Evolutionary conservation across 2,329 filamentous ascomycete genomes (phyloP).

Genomic region (Fusarium bulbicola): DNA sequence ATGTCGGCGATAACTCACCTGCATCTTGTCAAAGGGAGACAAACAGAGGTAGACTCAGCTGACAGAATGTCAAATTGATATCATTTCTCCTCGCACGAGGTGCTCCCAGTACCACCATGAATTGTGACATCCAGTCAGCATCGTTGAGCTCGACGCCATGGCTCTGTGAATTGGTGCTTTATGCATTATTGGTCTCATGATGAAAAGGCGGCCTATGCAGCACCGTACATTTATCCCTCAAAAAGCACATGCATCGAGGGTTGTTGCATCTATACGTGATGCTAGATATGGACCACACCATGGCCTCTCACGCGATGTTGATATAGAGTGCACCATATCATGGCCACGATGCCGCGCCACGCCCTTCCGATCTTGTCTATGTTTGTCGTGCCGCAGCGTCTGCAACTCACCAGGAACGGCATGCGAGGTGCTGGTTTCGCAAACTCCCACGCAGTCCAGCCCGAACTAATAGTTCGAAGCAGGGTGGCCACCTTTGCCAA

Average conservation of each 20-base stretch:
- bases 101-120: background rate
- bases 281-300: constrained; percentile 16
- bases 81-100: constrained; percentile 18
- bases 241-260: constrained; percentile 13
- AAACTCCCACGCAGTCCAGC: constrained; percentile 20
- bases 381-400: constrained; percentile 14
- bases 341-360: constrained; percentile 15
- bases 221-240: constrained; percentile 2
- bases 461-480: constrained; percentile 18
- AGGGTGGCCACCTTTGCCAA: constrained; percentile 25
- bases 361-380: constrained; percentile 29
- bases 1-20: constrained; percentile 36
- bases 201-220: constrained; percentile 4
- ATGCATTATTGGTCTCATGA: constrained; percentile 18
- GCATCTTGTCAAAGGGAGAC: constrained; percentile 14
- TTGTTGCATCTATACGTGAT: constrained; percentile 12
- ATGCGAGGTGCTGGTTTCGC: constrained; percentile 17
- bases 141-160: constrained; percentile 2
- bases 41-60: constrained; percentile 25
- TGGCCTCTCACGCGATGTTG: constrained; percentile 5
- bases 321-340: constrained; percentile 5
- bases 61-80: constrained; percentile 14
- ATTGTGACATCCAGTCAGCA: constrained; percentile 15
- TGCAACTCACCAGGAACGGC: constrained; percentile 34
- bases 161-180: background rate